Evolutionary conservation across 305 asterid species (phyloP), one percentile per base, ranked within the genome.

Genomic region (Solanum hybrid): DNA sequence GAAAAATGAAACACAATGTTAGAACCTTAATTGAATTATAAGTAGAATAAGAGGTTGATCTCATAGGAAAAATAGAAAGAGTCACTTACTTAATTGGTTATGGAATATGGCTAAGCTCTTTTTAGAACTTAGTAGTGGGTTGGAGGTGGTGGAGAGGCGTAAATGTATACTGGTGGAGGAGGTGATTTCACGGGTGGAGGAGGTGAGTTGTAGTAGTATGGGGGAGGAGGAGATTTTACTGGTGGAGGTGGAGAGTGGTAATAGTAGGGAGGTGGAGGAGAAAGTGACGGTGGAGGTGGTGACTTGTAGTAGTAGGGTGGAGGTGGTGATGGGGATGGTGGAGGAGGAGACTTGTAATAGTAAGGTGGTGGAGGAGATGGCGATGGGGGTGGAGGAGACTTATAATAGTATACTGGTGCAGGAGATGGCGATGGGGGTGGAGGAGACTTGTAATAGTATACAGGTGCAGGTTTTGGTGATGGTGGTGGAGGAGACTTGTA

Each of bases 401-500:
- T 22, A 8, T 86, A 86, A 14, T 86, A 61, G 6, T 86, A 79
- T 0, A 61, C 7, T 7, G 81, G 81, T 3, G 81, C 39, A 1
- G 81, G 40, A 4, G 84, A 78, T 1, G 84, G 10, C 0, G 84
- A 78, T 9, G 84, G 51, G 3, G 84, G 84, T 2, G 84, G 84
- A 0, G 83, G 83, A 20, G 83, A 77, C 46, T 77, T 34, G 29
- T 77, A 77, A 29, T 77, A 77, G 29, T 77, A 77, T 1, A 46
- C 0, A 18, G 83, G 0, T 46, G 42, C 8, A 42, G 33, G n/a
- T n/a, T n/a, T n/a, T 0, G 82, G 26, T 0, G 82, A 76, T 8
- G 42, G 82, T 0, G 81, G 81, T 0, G 83, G 83, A 0, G 83
- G 83, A 0, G 83, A 75, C 39, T 31, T 75, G 24, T 75, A 29